Evolutionary conservation across 2,329 filamentous ascomycete genomes (phyloP), one percentile per base, ranked within the genome.

Genomic region (Alternaria viburni): DNA sequence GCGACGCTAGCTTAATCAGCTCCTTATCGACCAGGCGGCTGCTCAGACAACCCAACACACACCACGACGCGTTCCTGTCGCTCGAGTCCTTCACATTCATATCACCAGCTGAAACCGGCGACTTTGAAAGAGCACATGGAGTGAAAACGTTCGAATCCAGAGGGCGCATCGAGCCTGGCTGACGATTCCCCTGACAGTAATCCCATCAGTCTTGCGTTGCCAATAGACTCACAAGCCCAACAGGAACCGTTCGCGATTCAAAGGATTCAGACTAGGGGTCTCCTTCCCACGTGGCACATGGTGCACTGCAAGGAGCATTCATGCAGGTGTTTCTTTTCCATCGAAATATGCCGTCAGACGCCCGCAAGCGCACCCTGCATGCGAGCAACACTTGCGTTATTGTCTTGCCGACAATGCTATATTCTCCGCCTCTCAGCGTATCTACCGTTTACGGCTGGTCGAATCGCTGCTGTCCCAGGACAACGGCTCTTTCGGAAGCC

Each of bases 1-100:
- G 64, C 52, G 62, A 59, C 54, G 51, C 41, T 51, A 45, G 57
- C 54, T 63, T 45, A 62, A 51, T 67, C 46, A 67, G 58, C 47
- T 41, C 36, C 36, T 41, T 17, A 41, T 17, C 15, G 36, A 17
- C 36, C n/a, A 41, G 36, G n/a, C 17, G 10, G n/a, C 26, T 30
- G 21, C 17, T 25, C 17, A 30, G 32, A 25, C 32, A 47, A 51
- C 36, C 36, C 36, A 19, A 44, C 44, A 26, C 47, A 44, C 44
- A 26, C 47, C 46, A 44, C 19, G 23, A 36, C 13, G 36, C 4
- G 15, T 15, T 52, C 19, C 49, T n/a, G 17, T 2, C 17, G 19
- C 19, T 52, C 28, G 28, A 41, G 19, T 32, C 49, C 28, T 12
- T 36, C n/a, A 6, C 49, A 32, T 15, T 12, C 17, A 32, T 30